Evolutionary conservation across 129 eudicot genomes (phyloP).

Genomic region (Centaurea solstitialis): DNA sequence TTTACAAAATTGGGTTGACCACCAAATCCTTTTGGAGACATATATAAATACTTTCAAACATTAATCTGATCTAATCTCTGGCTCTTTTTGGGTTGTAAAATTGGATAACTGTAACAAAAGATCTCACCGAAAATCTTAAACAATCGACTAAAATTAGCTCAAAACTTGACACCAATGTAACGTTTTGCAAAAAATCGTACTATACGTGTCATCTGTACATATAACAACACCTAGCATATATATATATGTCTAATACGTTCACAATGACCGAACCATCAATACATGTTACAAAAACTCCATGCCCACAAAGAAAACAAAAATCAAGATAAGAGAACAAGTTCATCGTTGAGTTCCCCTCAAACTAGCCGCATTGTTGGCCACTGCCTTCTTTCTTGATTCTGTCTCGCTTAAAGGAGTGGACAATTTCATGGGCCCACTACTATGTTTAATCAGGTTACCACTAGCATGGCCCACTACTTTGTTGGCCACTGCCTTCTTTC

Average conservation of each 20-base stretch:
- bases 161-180: neutral
- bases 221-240: neutral
- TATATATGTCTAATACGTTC: neutral
- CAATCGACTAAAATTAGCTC: neutral
- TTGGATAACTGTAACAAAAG: neutral
- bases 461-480: too few relatives aligned
- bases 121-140: neutral
- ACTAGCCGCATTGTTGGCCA: neutral
- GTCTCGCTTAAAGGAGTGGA: slow-evolving; percentile 27
- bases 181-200: neutral
- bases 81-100: neutral
- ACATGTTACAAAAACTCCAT: neutral
- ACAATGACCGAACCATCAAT: neutral
- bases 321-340: neutral
- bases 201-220: neutral
- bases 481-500: neutral
- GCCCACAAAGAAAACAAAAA: neutral
- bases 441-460: too few relatives aligned
- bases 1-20: neutral
- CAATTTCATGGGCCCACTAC: too few relatives aligned
- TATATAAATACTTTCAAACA: neutral
- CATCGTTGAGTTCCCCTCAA: neutral
- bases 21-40: neutral
- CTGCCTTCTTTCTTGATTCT: slow-evolving; percentile 17
- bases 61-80: neutral